A percentile compares a stretch with the other conserved stretches of the same genome.
phyloP scores from a whole-genome alignment of 495 filamentous ascomycete species.

The Neurospora sp. region DNA sequence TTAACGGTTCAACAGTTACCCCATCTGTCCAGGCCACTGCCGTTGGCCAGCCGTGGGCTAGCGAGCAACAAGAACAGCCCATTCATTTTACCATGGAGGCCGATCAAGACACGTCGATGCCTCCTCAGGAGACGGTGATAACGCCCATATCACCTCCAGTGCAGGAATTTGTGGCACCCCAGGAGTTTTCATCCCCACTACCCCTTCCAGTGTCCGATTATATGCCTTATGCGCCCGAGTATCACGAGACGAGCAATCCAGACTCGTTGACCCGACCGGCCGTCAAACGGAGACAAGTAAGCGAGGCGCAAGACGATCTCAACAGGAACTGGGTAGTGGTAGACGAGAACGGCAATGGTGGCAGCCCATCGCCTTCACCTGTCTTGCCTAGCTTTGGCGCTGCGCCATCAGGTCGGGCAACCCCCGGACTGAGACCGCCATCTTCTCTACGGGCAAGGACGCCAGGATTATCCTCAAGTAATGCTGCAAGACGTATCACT shows the following conservation, averaged over 20 bases:
- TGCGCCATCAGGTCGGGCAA: neutral
- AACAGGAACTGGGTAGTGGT: conserved; percentile 69
- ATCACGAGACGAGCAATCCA: conserved; percentile 23
- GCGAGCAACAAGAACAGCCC: neutral
- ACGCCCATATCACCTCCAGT: neutral
- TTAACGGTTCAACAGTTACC: conserved; percentile 16
- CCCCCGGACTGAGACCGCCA: neutral
- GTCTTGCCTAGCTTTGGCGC: conserved; percentile 5
- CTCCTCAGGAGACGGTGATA: neutral
- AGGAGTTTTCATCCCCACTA: neutral
- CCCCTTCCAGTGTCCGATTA: conserved; percentile 2
- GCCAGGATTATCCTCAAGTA: neutral
- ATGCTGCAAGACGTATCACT: conserved; percentile 22
- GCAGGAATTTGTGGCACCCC: neutral
- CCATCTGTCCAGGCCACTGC: conserved; percentile 5
- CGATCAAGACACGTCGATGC: neutral
- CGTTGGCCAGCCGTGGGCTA: neutral
- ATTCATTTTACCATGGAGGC: neutral
- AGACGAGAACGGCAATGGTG: conserved; percentile 18
- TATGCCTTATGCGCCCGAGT: conserved; percentile 12
- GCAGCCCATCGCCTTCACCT: neutral
- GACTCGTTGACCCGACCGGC: conserved; percentile 36
- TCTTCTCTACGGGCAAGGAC: neutral
- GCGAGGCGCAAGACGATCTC: conserved; percentile 42
- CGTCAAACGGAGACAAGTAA: conserved; percentile 42